These are phyloP conservation scores for Prunus yedoensis DNA, from an alignment of 331 rosid species.

Conservation along the genomic window DNA sequence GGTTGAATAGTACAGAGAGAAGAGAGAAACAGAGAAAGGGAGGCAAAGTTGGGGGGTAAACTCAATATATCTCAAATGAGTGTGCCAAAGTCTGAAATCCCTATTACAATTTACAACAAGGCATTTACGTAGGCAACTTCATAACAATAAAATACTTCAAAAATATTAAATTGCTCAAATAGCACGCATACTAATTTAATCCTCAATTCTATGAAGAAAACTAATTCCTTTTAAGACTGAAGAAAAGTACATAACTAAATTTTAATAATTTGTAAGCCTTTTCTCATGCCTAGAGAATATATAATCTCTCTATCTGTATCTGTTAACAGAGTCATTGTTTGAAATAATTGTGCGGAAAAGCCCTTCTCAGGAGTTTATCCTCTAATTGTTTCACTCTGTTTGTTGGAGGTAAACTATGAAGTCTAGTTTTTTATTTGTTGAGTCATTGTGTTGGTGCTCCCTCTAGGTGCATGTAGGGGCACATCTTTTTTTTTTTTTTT, in stretches of 20 bases:
- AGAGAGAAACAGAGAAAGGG: too few species aligned
- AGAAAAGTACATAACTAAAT: not conserved
- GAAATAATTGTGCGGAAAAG: not conserved
- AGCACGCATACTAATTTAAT: too few species aligned
- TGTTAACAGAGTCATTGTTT: not conserved
- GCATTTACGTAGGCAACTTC: not conserved
- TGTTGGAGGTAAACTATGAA: not conserved
- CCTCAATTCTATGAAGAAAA: too few species aligned
- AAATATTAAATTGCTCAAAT: too few species aligned
- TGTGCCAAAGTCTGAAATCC: too few species aligned
- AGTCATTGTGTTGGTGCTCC: too few species aligned
- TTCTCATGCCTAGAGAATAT: not conserved
- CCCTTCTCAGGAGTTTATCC: not conserved
- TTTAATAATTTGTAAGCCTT: not conserved
- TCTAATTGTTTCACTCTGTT: not conserved
- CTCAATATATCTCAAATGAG: too few species aligned
- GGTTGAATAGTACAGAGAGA: too few species aligned
- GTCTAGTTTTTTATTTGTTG: not conserved
- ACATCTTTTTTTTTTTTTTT: too few species aligned
- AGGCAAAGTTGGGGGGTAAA: too few species aligned
- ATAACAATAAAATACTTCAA: not conserved
- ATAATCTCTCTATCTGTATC: not conserved
- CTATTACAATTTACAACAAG: not conserved
- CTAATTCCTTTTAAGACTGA: not conserved
- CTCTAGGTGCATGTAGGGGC: too few species aligned